Evolutionary conservation across 2,329 filamentous ascomycete species (phyloP), one percentile per base, ranked within the genome.

Genomic region (Pseudopyrenochaeta lycopersici): DNA sequence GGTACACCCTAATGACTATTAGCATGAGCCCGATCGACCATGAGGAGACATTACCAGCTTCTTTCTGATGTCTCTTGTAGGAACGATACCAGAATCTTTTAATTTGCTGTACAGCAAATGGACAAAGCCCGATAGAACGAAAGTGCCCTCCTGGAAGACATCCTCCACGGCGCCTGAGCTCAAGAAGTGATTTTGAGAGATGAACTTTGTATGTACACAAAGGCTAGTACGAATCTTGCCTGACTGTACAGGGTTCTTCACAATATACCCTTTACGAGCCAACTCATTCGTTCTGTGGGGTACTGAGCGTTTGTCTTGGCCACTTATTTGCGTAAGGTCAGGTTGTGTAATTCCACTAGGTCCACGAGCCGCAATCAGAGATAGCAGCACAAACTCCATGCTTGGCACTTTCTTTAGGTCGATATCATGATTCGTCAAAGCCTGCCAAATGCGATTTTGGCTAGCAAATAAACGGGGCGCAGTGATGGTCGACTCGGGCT

Each of bases 261-360:
- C 78, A 48, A 89, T 88, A 66, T 88, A 88, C 0, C 86, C 86
- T 59, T 84, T 86, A 31, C 77, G 70, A 5, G 80, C 78, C 33
- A 89, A 75, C 2, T 76, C 71, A 56, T 87, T 83, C 2, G 86
- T 89, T 33, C 86, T 78, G 56, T 83, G 80, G 1, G 86, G 86
- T 2, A 88, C 82, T 1, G 86, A 89, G 40, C 86, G 80, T 66
- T 88, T 88, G 68, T 89, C 86, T 71, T 89, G 86, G 5, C 83
- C 83, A 58, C 84, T 85, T 18, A 83, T 63, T 46, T 72, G 76
- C 35, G 80, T 78, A 32, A 88, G 71, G 2, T 85, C 80, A 2
- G 84, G 81, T 65, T 89, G 86, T 2, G 83, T 68, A 39, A 89
- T 83, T 5, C 86, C 86, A 14, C 76, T 70, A 15, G 77, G 73